Base-by-base conservation (phyloP, 2,329 filamentous ascomycete species). In the Colletotrichum orbiculare region DNA sequence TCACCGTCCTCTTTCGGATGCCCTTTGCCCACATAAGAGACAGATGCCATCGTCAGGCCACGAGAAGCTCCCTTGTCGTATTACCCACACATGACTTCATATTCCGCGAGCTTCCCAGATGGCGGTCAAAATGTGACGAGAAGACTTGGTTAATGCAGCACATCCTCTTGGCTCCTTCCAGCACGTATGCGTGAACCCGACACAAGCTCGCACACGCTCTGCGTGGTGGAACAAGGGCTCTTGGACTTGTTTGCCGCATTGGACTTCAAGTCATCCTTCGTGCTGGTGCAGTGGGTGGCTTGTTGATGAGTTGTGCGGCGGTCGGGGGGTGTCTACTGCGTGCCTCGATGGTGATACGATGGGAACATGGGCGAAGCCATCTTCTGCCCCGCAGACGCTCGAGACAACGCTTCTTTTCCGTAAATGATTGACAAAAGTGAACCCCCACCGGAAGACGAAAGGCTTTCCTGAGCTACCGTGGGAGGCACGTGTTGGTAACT, bases 61-160 rank as follows among this genome's bases (percentile, higher is more conserved):
- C 47, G 33, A 13, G 15, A 13, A 48, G 42, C 43, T 10, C 25
- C 53, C 55, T 50, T 42, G 55, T 53, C 52, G 46, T 49, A 15
- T 37, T 58, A 48, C 42, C 53, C 47, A 57, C 63, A 49, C 55
- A 63, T 66, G 63, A 67, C 53, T 63, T 63, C 66, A 59, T 66
- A 52, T 50, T 12, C 46, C 48, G 45, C 37, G 63, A 39, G 42
- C 35, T 60, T 53, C 43, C 46, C 57, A 54, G 56, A 62, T 65
- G 57, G 62, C 66, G 62, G 66, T 65, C 66, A 57, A 50, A 66
- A 53, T 67, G 62, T 67, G 66, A 67, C 56, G 49, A 62, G 47
- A 61, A 47, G 45, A 52, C 66, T 66, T 66, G 66, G 57, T 66
- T 59, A 54, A 55, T 67, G 64, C 64, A 67, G 66, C 41, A 57